Conservation (phyloP, 2,329 filamentous ascomycete species). For the Colletotrichum orchidophilum region DNA sequence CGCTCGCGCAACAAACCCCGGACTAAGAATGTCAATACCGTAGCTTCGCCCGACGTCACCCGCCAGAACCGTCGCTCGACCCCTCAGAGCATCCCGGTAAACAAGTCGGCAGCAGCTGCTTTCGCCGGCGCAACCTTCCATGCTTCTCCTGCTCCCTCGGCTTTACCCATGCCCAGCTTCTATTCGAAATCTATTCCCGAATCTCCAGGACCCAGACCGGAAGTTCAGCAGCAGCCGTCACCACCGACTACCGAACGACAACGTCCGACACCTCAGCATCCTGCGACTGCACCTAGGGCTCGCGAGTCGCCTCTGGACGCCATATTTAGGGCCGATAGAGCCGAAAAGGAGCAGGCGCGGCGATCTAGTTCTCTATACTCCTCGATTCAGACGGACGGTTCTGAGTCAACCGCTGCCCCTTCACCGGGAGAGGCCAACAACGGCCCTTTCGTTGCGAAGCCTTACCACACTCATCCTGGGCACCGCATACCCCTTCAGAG, state of each 20-base stretch:
- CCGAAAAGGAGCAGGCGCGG: constrained; percentile 73
- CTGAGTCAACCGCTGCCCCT: constrained; percentile 62
- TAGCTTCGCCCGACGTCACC: constrained; percentile 52
- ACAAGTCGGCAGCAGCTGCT: constrained; percentile 63
- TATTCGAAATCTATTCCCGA: constrained; percentile 78
- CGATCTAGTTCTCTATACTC: constrained; percentile 61
- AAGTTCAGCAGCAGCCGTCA: constrained; percentile 54
- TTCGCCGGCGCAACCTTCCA: constrained; percentile 97
- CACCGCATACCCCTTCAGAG: constrained; percentile 22
- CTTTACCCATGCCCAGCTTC: constrained; percentile 91
- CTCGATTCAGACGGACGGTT: constrained; percentile 48
- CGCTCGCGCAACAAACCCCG: constrained; percentile 36
- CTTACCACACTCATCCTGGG: constrained; percentile 26
- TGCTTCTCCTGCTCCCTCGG: constrained; percentile 89
- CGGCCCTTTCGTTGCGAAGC: constrained; percentile 28
- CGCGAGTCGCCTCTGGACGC: constrained; percentile 85
- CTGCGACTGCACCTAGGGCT: constrained; percentile 40
- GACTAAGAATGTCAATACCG: constrained; percentile 29
- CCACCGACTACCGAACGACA: constrained; percentile 63
- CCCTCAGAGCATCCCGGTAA: constrained; percentile 40
- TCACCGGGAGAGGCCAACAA: constrained; percentile 43
- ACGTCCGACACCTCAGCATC: constrained; percentile 56
- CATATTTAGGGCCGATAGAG: constrained; percentile 87
- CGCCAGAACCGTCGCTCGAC: constrained; percentile 55
- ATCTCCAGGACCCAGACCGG: constrained; percentile 56